A percentile compares a stretch with the other conserved stretches of the same genome.
phyloP scores from a whole-genome alignment of 73 alveolate species.

The Paramecium biaurelia region DNA sequence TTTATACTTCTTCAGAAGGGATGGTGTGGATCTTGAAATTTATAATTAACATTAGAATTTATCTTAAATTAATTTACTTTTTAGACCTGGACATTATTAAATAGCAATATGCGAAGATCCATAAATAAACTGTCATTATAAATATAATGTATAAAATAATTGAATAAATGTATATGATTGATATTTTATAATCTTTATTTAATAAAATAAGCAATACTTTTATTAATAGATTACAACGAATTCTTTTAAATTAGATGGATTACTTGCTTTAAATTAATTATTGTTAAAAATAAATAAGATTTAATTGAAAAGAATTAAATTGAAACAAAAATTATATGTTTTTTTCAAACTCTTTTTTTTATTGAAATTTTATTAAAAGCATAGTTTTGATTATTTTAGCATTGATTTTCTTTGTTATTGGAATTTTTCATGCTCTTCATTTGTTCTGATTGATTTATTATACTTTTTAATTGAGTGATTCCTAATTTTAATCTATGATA shows the following conservation, averaged over 20 bases:
- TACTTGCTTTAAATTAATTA: too few relatives aligned
- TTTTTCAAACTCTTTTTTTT: not conserved
- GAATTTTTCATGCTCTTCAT: not conserved
- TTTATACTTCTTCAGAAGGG: not conserved
- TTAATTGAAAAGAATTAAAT: not conserved
- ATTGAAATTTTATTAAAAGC: not conserved
- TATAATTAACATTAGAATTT: not conserved
- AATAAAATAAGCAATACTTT: too few relatives aligned
- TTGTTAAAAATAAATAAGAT: not conserved
- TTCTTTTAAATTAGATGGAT: too few relatives aligned
- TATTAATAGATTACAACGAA: too few relatives aligned
- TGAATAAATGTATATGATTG: not conserved
- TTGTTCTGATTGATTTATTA: not conserved
- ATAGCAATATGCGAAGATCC: not conserved
- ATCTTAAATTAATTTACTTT: not conserved
- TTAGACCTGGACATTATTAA: slow-evolving; percentile 3
- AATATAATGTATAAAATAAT: too few relatives aligned
- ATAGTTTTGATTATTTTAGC: not conserved
- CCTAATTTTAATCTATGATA: not conserved
- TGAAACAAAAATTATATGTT: not conserved
- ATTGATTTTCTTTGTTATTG: not conserved
- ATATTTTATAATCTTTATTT: too few relatives aligned
- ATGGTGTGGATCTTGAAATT: not conserved
- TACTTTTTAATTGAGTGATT: not conserved
- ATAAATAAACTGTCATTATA: not conserved